Evolutionary conservation across 495 filamentous ascomycete genomes (phyloP).

Genomic region (Pseudomonodictys pantanalensis): DNA sequence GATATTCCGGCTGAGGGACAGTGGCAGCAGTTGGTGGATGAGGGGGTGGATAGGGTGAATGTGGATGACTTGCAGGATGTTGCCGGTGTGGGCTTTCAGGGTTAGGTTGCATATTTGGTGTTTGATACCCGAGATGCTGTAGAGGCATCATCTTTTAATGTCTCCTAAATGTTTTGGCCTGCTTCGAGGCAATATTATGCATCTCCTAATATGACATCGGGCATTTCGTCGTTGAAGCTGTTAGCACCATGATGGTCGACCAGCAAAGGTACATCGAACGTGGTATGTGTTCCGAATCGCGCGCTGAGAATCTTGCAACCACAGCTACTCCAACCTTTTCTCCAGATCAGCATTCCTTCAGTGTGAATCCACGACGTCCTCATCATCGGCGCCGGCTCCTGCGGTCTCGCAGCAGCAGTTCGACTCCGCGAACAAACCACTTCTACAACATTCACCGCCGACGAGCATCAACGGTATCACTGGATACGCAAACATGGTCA

Average conservation of each 20-base stretch:
- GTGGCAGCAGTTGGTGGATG: conserved; percentile 5
- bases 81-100: conserved; percentile 47
- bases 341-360: not conserved
- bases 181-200: too few relatives aligned
- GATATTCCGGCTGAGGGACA: not conserved
- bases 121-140: too few relatives aligned
- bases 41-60: conserved; percentile 9
- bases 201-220: too few relatives aligned
- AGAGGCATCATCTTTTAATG: too few relatives aligned
- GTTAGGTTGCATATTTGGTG: not conserved
- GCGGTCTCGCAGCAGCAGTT: conserved; percentile 59
- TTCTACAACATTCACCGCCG: conserved; percentile 63
- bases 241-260: too few relatives aligned
- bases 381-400: conserved; percentile 63
- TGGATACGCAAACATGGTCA: conserved; percentile 58
- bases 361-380: conserved; percentile 52
- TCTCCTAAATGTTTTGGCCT: too few relatives aligned
- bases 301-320: too few relatives aligned
- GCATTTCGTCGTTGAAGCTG: too few relatives aligned
- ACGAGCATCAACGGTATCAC: conserved; percentile 63
- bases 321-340: not conserved
- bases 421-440: conserved; percentile 59
- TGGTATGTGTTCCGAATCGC: too few relatives aligned
- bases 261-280: too few relatives aligned
- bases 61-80: conserved; percentile 54